Evolutionary conservation across 1,284 basidiomycete genomes (phyloP), one percentile per base, ranked within the genome.

Genomic region (Singerocomus inundabilis): DNA sequence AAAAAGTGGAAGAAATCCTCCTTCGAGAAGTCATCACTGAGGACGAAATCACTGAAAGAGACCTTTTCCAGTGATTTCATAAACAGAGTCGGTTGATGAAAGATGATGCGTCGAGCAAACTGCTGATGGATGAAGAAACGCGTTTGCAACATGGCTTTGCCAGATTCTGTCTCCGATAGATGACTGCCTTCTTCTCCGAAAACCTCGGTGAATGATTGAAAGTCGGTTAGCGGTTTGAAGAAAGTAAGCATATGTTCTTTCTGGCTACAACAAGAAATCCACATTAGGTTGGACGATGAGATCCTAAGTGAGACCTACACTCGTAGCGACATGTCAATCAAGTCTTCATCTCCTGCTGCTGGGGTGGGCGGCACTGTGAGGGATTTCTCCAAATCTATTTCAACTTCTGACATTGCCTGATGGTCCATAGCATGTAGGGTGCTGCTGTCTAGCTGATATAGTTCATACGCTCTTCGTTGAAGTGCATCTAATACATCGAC

Each of bases 31-130:
- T 67, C 59, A 4, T 60, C 54, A 32, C 62, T 59, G 25, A 68
- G 52, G 18, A 69, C 39, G 21, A 70, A 48, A 35, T 70, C 66
- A 31, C 60, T 57, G 43, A 68, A 54, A 5, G 67, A 66, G 4
- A 65, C 69, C 39, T 57, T 70, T 15, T 56, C 57, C n/a, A 57
- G 11, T 1, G 69, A 54, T 36, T 62, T 68, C 48, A 57, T 48
- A 24, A 58, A 59, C 5, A 70, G 57, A 15, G 43, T 48, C 1
- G 61, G 56, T 13, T 70, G 55, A 16, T 70, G 52, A 26, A 68
- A 58, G 15, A 69, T 54, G 28, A 67, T 52, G 0, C 64, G 58
- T 13, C 62, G 58, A 29, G 44, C 39, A 37, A 61, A 67, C 21
- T 68, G 66, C 18, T 46, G 54, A n/a, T 30, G 21, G 18, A 57